Conservation (phyloP, 495 filamentous ascomycete species). For the Terfezia boudieri region DNA sequence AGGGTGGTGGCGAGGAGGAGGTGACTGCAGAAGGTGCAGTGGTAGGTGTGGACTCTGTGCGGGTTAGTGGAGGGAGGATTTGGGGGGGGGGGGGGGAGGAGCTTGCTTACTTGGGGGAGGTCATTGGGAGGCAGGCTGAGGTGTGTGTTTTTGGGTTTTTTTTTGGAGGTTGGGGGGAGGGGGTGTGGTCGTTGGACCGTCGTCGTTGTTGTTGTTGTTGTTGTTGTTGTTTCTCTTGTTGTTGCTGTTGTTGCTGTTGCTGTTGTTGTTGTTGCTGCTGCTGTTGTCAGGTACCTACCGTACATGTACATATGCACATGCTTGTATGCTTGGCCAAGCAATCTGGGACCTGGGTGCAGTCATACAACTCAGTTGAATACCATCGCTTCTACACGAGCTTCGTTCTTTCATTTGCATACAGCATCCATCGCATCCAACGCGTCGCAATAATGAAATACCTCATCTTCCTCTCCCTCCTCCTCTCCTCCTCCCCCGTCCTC, state of each 20-base stretch:
- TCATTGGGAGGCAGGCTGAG: constrained; percentile 1
- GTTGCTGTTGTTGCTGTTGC: too few relatives aligned
- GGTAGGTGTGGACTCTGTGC: constrained; percentile 32
- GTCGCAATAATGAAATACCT: constrained; percentile 14
- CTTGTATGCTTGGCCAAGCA: too few relatives aligned
- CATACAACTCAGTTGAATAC: too few relatives aligned
- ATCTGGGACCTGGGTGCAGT: too few relatives aligned
- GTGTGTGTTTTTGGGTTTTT: neutral
- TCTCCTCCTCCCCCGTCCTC: constrained; percentile 5
- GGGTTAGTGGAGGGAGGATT: constrained; percentile 3
- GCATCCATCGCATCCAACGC: too few relatives aligned
- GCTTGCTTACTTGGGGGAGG: constrained; percentile 12
- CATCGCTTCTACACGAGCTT: too few relatives aligned
- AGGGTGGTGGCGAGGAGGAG: constrained; percentile 47
- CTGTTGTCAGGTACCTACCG: too few relatives aligned
- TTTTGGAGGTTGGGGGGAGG: too few relatives aligned
- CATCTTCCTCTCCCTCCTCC: constrained; percentile 10
- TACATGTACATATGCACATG: too few relatives aligned
- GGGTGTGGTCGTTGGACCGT: neutral
- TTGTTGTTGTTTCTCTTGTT: neutral
- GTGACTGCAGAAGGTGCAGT: constrained; percentile 49
- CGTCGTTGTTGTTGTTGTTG: constrained; percentile 3
- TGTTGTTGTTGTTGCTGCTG: too few relatives aligned
- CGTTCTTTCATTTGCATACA: too few relatives aligned
- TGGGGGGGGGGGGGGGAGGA: neutral